Evolutionary conservation across 78 protist genomes (phyloP), one percentile per base, ranked within the genome.

Genomic region (Dictyostelium capitatum): DNA sequence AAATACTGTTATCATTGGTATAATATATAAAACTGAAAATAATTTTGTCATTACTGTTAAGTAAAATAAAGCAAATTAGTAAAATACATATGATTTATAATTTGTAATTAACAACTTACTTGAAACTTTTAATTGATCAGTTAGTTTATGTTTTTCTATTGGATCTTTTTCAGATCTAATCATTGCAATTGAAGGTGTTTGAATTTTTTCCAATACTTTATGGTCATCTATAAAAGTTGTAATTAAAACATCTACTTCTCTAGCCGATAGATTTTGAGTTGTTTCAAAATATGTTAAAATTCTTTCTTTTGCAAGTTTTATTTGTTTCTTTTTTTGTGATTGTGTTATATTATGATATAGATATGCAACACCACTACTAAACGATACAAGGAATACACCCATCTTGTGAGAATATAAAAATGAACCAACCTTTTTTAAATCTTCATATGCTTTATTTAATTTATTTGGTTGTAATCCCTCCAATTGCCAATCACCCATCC

Each of bases 1-100:
- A 17, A 79, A 79, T 28, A 79, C 48, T 54, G 59, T 23, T 15
- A 79, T 41, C 50, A 79, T 50, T 79, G 83, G 83, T 54, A 79
- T 79, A 15, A 56, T 32, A 79, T 79, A 79, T 32, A 79, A 32
- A 25, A 56, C 59, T 56, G 83, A 14, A 28, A 54, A 54, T 79
- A 79, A 37, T 56, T 54, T 79, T 14, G 83, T 20, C 5, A 79
- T 32, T 54, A 79, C 83, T 79, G 15, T 48, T n/a, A n/a, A 10
- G 19, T 20, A n/a, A 4, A 25, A 25, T 12, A 48, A 0, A 5
- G 56, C 0, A n/a, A 8, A 53, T 41, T 53, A 30, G 37, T 30
- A 78, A 14, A 30, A 47, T 12, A 51, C 7, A 8, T 6, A n/a
- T 14, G 1, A 15, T 11, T n/a, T n/a, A n/a, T n/a, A n/a, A n/a